Conservation (phyloP, 2,329 filamentous ascomycete genomes). For the Diaporthe batatas region DNA sequence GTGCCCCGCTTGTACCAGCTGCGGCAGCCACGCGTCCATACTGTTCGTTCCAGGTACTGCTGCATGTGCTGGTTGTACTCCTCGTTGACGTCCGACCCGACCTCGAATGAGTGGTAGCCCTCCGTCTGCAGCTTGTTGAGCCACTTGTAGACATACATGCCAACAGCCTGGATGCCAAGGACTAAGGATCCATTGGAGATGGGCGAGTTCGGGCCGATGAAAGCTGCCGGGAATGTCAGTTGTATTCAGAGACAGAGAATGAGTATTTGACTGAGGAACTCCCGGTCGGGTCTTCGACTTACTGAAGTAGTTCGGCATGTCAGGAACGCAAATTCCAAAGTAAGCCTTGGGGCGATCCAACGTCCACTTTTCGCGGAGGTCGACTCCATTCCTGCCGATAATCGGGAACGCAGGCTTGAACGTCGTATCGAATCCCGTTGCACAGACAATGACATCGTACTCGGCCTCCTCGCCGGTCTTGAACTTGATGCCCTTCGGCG, state of each 20-base stretch:
- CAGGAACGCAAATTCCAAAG: constrained; percentile 34
- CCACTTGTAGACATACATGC: constrained; percentile 50
- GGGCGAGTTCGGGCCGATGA: constrained; percentile 44
- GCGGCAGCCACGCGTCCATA: constrained; percentile 46
- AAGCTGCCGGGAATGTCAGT: not conserved
- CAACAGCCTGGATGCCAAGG: constrained; percentile 46
- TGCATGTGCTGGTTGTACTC: constrained; percentile 51
- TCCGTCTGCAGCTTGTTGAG: constrained; percentile 48
- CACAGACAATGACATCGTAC: constrained; percentile 52
- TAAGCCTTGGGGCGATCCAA: constrained; percentile 42
- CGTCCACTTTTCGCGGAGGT: constrained; percentile 44
- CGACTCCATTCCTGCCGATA: constrained; percentile 44
- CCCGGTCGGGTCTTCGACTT: constrained; percentile 19
- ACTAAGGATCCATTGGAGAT: constrained; percentile 47
- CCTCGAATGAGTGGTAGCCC: constrained; percentile 45
- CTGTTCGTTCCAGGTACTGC: constrained; percentile 48
- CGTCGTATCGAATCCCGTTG: constrained; percentile 51
- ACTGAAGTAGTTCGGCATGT: constrained; percentile 42
- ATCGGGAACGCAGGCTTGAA: constrained; percentile 45
- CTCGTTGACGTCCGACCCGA: constrained; percentile 46
- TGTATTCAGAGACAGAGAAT: not conserved
- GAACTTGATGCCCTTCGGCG: constrained; percentile 26
- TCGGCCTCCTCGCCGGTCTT: constrained; percentile 44
- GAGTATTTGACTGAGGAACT: not conserved
- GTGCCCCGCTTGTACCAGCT: constrained; percentile 49